Conservation (phyloP, 225 moss, liverwort and hornwort species). For the Takakia lepidozioides region DNA sequence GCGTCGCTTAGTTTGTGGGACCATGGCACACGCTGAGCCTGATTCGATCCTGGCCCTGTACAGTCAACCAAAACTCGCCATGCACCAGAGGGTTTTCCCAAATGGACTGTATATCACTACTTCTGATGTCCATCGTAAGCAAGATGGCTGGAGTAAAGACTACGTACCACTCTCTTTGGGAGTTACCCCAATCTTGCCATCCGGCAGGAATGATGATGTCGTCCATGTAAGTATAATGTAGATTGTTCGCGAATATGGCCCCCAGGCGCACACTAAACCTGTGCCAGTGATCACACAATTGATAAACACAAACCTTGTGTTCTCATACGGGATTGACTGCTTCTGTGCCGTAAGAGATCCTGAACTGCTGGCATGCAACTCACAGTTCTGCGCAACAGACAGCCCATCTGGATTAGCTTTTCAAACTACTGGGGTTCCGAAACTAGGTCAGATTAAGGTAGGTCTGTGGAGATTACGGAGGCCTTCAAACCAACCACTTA, state of each 20-base stretch:
- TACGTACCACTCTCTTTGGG: not conserved
- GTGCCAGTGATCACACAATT: conserved; percentile 22
- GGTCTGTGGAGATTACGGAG: too few species aligned
- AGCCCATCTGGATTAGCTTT: not conserved
- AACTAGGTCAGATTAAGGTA: too few species aligned
- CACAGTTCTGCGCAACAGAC: not conserved
- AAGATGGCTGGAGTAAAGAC: too few species aligned
- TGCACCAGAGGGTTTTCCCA: too few species aligned
- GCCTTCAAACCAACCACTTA: too few species aligned
- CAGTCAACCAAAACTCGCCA: not conserved
- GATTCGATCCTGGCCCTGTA: conserved; percentile 33
- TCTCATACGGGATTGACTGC: conserved; percentile 8
- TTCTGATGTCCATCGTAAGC: too few species aligned
- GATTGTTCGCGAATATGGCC: conserved; percentile 19
- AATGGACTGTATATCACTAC: too few species aligned
- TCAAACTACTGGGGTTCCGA: too few species aligned
- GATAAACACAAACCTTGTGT: conserved; percentile 23
- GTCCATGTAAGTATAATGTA: conserved; percentile 14
- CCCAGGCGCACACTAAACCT: conserved; percentile 28
- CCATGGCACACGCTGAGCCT: conserved; percentile 27
- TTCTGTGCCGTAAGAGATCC: conserved; percentile 21
- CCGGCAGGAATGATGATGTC: conserved; percentile 11
- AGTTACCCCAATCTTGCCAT: conserved; percentile 16
- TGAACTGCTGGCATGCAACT: not conserved
- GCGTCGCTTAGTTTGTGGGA: conserved; percentile 26